phyloP scores from a whole-genome alignment of 208 protist genomes.

The Acanthamoeba lugdunensis region DNA sequence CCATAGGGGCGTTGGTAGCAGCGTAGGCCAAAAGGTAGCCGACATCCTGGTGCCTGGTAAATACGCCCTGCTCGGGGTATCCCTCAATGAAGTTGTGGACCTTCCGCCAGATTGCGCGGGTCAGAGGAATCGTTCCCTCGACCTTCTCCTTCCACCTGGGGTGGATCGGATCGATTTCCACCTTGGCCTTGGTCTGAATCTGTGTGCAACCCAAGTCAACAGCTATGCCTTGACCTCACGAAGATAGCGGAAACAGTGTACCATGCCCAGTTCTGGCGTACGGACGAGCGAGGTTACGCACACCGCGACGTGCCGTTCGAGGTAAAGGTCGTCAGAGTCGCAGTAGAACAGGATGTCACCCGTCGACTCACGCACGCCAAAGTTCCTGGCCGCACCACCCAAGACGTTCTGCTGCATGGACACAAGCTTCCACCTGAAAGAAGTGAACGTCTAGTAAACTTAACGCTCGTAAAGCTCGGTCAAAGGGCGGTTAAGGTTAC shows the following conservation, averaged over 20 bases:
- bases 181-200: constrained; percentile 54
- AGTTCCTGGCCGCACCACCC: constrained; percentile 28
- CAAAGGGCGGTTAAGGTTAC: background rate
- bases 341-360: constrained; percentile 55
- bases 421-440: constrained; percentile 47
- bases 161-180: constrained; percentile 16
- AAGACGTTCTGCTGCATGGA: constrained; percentile 39
- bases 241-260: background rate
- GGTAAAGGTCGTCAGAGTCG: constrained; percentile 60
- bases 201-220: background rate
- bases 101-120: background rate
- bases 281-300: background rate
- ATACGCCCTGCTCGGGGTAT: constrained; percentile 46
- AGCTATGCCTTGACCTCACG: background rate
- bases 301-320: background rate
- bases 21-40: constrained; percentile 36
- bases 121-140: constrained; percentile 26
- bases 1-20: background rate
- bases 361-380: constrained; percentile 28
- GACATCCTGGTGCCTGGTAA: constrained; percentile 49
- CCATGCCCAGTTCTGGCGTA: constrained; percentile 22
- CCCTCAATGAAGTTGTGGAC: constrained; percentile 56
- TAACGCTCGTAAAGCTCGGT: background rate
- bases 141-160: constrained; percentile 56
- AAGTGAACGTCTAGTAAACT: background rate